phyloP scores from a whole-genome alignment of 306 rosid genomes.

The Vigna reflexopilosa region DNA sequence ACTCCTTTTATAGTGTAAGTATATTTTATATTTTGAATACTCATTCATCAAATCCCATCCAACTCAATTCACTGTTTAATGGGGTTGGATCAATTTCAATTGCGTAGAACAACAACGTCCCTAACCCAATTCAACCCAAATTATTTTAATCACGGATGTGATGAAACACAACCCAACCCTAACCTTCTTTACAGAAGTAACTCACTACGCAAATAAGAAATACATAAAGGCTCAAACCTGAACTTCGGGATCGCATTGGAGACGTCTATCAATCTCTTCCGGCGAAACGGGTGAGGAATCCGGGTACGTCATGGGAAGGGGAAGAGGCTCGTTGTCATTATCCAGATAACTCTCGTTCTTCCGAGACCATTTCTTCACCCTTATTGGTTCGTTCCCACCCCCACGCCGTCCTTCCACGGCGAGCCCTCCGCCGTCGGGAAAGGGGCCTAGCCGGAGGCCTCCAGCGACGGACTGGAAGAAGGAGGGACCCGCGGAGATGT shows the following conservation, averaged over 20 bases:
- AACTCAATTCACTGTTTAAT: too few relatives aligned
- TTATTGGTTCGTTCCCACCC: slow-evolving; percentile 51
- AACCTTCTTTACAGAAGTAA: too few relatives aligned
- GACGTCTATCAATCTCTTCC: slow-evolving; percentile 76
- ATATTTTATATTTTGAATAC: too few relatives aligned
- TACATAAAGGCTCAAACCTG: slow-evolving; percentile 55
- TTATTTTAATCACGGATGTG: too few relatives aligned
- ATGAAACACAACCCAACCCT: too few relatives aligned
- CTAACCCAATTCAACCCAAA: too few relatives aligned
- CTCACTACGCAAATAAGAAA: neutral
- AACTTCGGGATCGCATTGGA: slow-evolving; percentile 70
- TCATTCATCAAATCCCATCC: too few relatives aligned
- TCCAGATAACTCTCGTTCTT: slow-evolving; percentile 75
- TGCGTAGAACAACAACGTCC: too few relatives aligned
- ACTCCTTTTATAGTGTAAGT: too few relatives aligned
- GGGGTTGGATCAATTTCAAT: too few relatives aligned
- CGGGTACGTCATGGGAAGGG: slow-evolving; percentile 90
- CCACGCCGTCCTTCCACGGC: slow-evolving; percentile 41
- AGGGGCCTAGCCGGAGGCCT: slow-evolving; percentile 56
- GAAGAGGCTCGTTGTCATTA: slow-evolving; percentile 73
- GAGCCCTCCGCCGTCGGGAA: slow-evolving; percentile 58
- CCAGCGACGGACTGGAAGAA: slow-evolving; percentile 62
- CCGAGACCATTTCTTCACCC: slow-evolving; percentile 81
- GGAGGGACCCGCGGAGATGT: slow-evolving; percentile 48
- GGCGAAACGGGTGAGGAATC: slow-evolving; percentile 78